These are phyloP conservation scores for Aristolochia contorta DNA, from an alignment of 164 flowering plant genomes.

Conservation along the genomic window DNA sequence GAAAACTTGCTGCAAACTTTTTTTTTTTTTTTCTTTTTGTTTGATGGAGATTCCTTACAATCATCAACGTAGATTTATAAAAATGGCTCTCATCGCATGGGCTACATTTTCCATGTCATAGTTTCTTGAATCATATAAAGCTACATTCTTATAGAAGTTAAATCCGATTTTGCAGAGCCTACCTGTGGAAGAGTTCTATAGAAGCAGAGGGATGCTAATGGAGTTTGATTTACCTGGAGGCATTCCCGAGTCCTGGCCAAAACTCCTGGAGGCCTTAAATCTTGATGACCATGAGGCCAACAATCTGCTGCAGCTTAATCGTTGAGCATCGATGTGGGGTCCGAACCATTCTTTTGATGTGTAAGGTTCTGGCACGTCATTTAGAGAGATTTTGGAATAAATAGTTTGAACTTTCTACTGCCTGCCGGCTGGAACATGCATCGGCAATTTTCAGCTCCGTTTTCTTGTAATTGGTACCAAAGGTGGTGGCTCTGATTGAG, in stretches of 20 bases:
- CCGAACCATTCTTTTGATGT: conserved; percentile 8
- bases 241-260: conserved; percentile 92
- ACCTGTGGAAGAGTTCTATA: conserved; percentile 80
- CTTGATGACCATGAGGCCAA: conserved; percentile 51
- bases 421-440: not conserved
- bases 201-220: conserved; percentile 56
- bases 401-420: not conserved
- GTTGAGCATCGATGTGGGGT: conserved; percentile 11
- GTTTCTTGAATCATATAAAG: no score
- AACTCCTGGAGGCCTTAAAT: conserved; percentile 65
- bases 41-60: no score
- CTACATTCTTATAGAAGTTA: no score
- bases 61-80: no score
- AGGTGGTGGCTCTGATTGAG: no score
- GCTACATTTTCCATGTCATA: no score
- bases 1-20: no score
- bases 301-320: conserved; percentile 42
- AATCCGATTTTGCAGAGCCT: conserved; percentile 46
- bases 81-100: no score
- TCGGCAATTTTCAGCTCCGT: not conserved
- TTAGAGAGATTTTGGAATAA: not conserved
- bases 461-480: not conserved
- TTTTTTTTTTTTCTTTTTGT: no score
- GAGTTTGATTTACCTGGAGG: conserved; percentile 94
- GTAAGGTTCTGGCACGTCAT: not conserved